These are phyloP conservation scores for Aspergillus coremiiformis DNA, from an alignment of 495 filamentous ascomycete species.

Conservation along the genomic window DNA sequence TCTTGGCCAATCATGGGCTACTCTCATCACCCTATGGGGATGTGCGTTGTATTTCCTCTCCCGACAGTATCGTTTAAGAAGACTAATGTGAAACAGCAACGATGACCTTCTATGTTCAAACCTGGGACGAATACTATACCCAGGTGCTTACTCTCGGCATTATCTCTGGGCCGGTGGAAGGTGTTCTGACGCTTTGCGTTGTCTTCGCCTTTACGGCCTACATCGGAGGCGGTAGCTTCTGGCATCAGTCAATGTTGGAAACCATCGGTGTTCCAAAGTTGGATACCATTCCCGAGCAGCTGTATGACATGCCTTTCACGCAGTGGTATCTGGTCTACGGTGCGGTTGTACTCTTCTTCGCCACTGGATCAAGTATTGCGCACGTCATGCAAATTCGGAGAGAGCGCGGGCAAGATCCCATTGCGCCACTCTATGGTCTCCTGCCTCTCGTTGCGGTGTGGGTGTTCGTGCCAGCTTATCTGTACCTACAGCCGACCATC, in stretches of 20 bases:
- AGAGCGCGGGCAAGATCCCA: slow-evolving; percentile 58
- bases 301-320: slow-evolving; percentile 77
- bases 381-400: slow-evolving; percentile 79
- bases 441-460: slow-evolving; percentile 70
- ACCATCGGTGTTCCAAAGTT: slow-evolving; percentile 60
- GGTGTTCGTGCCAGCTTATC: slow-evolving; percentile 65
- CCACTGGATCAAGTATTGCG: slow-evolving; percentile 59
- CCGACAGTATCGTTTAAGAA: not conserved
- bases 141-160: slow-evolving; percentile 88
- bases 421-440: slow-evolving; percentile 71
- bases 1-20: slow-evolving; percentile 87
- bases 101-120: slow-evolving; percentile 94
- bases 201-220: slow-evolving; percentile 83
- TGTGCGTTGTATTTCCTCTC: slow-evolving; percentile 39
- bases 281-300: slow-evolving; percentile 54
- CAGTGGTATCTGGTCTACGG: slow-evolving; percentile 95
- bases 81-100: slow-evolving; percentile 45
- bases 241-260: slow-evolving; percentile 72
- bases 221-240: slow-evolving; percentile 83
- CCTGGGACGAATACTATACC: slow-evolving; percentile 99
- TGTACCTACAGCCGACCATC: slow-evolving; percentile 77
- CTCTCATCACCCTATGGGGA: slow-evolving; percentile 76
- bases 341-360: slow-evolving; percentile 70
- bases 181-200: slow-evolving; percentile 72
- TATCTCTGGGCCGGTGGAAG: slow-evolving; percentile 92